Evolutionary conservation across 1,284 basidiomycete genomes (phyloP), one percentile per base, ranked within the genome.

Genomic region (Fistulinella staudtii): DNA sequence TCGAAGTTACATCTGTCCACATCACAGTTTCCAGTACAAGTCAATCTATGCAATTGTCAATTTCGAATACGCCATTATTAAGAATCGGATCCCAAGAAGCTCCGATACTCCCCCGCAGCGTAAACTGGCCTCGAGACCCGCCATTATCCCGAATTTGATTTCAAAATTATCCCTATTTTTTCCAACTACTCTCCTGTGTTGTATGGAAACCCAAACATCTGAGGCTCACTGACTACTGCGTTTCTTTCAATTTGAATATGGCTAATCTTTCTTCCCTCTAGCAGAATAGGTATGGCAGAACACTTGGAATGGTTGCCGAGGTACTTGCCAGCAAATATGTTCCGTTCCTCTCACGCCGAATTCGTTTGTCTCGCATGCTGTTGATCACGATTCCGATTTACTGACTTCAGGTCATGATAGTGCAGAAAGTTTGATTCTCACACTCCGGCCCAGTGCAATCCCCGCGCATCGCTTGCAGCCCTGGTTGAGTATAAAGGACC

Each of bases 401-500:
- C 41, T 14, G 29, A 39, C 37, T 9, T 8, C 14, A 40, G 23
- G 28, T n/a, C 38, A 8, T 47, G n/a, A 31, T 44, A 8, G 28
- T 41, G 27, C 30, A 7, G 33, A 42, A 31, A 5, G 25, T 21
- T 20, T 40, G 34, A 4, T 43, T 47, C 39, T 31, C 41, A 37
- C 41, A 37, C 29, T 42, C 30, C 21, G 8, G 36, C 38, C 23
- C 10, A 23, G 7, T 39, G 15, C 23, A 40, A 27, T 20, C 38
- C 39, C 23, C 17, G 20, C 28, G 23, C 22, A 6, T 7, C 14
- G 25, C 36, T 36, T 18, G 7, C 15, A 8, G 11, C 33, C 20
- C 17, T 14, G 18, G 5, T 15, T 29, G 31, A 27, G 40, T 46
- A 56, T 56, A 60, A n/a, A n/a, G n/a, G n/a, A n/a, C n/a, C n/a